Conservation (phyloP, 306 rosid genomes). For the Acacia acuminata region DNA sequence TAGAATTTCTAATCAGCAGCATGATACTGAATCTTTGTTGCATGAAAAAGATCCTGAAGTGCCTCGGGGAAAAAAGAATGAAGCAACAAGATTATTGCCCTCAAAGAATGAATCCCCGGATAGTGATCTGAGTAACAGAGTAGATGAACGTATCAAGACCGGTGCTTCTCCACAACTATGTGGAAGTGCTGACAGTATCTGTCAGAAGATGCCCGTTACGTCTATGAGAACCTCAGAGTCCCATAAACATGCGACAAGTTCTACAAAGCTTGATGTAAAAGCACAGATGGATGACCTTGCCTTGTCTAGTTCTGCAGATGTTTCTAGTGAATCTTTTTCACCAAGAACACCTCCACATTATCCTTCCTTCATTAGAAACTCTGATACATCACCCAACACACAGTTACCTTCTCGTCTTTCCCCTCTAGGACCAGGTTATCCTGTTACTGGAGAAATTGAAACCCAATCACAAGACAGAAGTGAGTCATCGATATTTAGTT, state of each 20-base stretch:
- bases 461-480: constrained; percentile 40
- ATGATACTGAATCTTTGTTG: constrained; percentile 34
- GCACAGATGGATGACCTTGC: constrained; percentile 29
- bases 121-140: constrained; percentile 31
- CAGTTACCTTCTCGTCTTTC: constrained; percentile 32
- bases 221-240: constrained; percentile 30
- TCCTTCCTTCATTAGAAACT: constrained; percentile 23
- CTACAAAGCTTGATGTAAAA: constrained; percentile 32
- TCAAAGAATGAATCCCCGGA: constrained; percentile 37
- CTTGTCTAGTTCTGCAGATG: constrained; percentile 36
- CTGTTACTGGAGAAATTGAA: constrained; percentile 28
- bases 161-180: constrained; percentile 25
- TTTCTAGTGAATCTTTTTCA: constrained; percentile 40
- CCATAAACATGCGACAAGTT: constrained; percentile 26
- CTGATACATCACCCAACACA: constrained; percentile 42
- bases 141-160: constrained; percentile 36
- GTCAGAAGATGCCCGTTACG: constrained; percentile 37
- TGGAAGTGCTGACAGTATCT: constrained; percentile 14
- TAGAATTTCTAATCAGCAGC: constrained; percentile 35
- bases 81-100: constrained; percentile 23
- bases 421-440: constrained; percentile 30
- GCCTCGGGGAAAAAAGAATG: constrained; percentile 34
- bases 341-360: constrained; percentile 53
- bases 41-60: constrained; percentile 45
- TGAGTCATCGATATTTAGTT: constrained; percentile 39